phyloP scores from a whole-genome alignment of 495 filamentous ascomycete genomes.

The Neurospora sp. region DNA sequence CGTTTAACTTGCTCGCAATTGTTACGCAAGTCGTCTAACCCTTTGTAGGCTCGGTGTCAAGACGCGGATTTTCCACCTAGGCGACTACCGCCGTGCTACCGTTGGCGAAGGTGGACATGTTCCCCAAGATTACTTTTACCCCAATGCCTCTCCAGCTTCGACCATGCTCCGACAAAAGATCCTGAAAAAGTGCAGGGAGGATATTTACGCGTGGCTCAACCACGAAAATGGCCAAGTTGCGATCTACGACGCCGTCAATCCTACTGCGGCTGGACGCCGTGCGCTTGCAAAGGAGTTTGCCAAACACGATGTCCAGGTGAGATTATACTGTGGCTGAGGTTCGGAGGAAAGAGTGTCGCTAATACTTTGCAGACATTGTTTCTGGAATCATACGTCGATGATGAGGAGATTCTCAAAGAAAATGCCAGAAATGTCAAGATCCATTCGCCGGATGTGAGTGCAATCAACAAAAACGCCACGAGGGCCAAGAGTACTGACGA shows the following conservation, averaged over 20 bases:
- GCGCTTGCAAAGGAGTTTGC: constrained; percentile 91
- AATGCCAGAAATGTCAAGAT: constrained; percentile 98
- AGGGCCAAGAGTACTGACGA: constrained; percentile 14
- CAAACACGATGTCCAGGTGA: constrained; percentile 86
- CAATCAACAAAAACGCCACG: neutral
- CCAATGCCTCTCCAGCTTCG: constrained; percentile 81
- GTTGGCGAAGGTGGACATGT: constrained; percentile 79
- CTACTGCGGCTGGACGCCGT: constrained; percentile 68
- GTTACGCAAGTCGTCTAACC: constrained; percentile 7
- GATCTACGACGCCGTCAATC: constrained; percentile 99
- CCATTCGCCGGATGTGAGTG: constrained; percentile 80
- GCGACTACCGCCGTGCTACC: constrained; percentile 89
- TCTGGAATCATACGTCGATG: constrained; percentile 89
- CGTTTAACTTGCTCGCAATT: constrained; percentile 12
- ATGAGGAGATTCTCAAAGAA: constrained; percentile 88
- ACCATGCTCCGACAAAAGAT: constrained; percentile 92
- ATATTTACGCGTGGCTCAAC: constrained; percentile 92
- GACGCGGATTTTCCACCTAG: constrained; percentile 92
- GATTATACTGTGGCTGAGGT: constrained; percentile 2
- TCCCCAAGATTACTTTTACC: constrained; percentile 95
- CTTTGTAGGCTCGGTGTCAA: constrained; percentile 81
- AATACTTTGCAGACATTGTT: constrained; percentile 63
- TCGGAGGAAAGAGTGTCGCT: neutral
- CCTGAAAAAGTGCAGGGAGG: constrained; percentile 91
- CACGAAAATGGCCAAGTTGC: constrained; percentile 97